A percentile compares a stretch with the other conserved stretches of the same genome.
These are phyloP conservation scores for Diplogelasinospora grovesii DNA, from an alignment of 495 filamentous ascomycete genomes.

Conservation along the genomic window DNA sequence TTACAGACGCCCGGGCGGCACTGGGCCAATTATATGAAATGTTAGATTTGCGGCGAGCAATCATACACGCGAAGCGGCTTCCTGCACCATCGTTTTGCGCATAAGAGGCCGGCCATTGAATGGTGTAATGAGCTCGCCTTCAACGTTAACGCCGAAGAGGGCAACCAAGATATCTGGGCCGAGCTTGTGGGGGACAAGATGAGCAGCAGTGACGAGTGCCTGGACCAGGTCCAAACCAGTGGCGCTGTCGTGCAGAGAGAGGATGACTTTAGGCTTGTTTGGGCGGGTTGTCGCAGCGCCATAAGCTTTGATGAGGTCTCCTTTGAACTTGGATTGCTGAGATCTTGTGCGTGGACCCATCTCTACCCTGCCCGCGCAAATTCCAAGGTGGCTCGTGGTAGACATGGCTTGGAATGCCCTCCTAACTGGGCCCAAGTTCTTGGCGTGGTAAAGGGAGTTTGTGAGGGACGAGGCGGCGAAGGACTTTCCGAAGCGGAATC, in stretches of 20 bases:
- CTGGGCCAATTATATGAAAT: no score
- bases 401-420: conserved; percentile 15
- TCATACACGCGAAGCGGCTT: no score
- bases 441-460: no score
- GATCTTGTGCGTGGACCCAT: conserved; percentile 9
- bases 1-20: no score
- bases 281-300: conserved; percentile 2
- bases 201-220: conserved; percentile 8
- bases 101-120: no score
- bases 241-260: conserved; percentile 6
- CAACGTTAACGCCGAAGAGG: conserved; percentile 13
- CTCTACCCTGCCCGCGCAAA: conserved; percentile 6
- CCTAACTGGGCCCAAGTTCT: conserved; percentile 4
- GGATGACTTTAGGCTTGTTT: conserved; percentile 5
- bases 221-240: conserved; percentile 5
- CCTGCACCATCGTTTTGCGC: no score
- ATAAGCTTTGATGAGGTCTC: conserved; percentile 8
- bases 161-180: conserved; percentile 11
- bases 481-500: no score
- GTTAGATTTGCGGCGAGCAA: no score
- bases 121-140: conserved; percentile 15
- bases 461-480: no score
- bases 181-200: conserved; percentile 15
- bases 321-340: conserved; percentile 11
- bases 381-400: conserved; percentile 13